Evolutionary conservation across 805 yeast genomes (phyloP), one percentile per base, ranked within the genome.

Genomic region (Cyberlindnera galapagoensis): DNA sequence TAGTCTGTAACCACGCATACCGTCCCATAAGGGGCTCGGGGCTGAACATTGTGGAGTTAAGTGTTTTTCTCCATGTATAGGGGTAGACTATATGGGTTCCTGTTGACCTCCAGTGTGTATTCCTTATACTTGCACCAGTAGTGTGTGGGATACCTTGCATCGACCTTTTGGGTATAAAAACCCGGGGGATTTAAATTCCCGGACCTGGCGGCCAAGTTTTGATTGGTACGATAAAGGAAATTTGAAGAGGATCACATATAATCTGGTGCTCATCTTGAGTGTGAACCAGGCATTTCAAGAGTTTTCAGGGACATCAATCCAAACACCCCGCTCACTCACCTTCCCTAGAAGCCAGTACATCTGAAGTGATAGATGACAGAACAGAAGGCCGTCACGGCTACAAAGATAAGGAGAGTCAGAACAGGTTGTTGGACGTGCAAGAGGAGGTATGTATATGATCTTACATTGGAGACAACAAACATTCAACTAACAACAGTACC

Each of bases 341-440:
- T 11, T 21, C 9, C 10, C 6, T 8, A 6, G 5, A 5, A 11
- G n/a, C 9, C n/a, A 8, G 23, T 5, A 18, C 13, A 14, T 28
- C 23, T 4, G 23, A 28, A n/a, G n/a, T 21, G 30, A 28, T 15
- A 24, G 20, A 14, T 15, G 24, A 6, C n/a, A 21, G 5, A n/a
- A 14, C 6, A 9, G 15, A 7, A 13, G 24, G 24, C 11, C 24
- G n/a, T 11, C 13, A 7, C 12, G 24, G 24, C 24, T 9, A 18
- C 34, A 5, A 27, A 31, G 20, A 41, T 41, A 20, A 38, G 23
- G 14, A 33, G 44, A 21, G 76, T 74, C 6, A 52, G 78, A 38
- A 71, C 70, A 4, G 80, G 78, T 0, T 73, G 80, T 39, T 67
- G 75, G 67, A 72, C 75, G 1, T 73, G 80, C 47, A 71, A 72